Evolutionary conservation across 2,329 filamentous ascomycete species (phyloP), one percentile per base, ranked within the genome.

Genomic region (Calonectria pseudoturangicola): DNA sequence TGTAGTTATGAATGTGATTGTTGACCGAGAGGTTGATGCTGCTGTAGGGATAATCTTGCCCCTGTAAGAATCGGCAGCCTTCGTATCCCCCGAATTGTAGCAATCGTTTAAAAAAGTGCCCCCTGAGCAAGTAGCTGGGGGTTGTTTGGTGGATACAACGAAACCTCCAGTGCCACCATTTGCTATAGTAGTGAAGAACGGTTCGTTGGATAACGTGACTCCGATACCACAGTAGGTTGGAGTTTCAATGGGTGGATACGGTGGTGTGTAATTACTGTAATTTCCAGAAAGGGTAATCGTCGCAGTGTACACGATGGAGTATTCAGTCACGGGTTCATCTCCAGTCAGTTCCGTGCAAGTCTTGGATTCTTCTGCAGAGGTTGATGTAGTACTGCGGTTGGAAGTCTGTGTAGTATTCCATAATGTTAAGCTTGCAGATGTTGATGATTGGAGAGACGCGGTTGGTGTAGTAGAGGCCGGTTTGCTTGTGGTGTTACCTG

Each of bases 261-360:
- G 86, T 1, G 86, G 84, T 10, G 84, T 88, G 74, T 90, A 90
- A 66, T 88, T 84, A 28, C 77, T 80, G 4, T 83, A 84, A 66
- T 88, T 83, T 18, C 86, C 87, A 10, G 79, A 83, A 79, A 88
- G 87, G 21, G 88, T 90, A 63, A 86, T 82, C 1, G 89, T 90
- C 27, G 85, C 82, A 4, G 87, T 89, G 80, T 89, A 84, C 21
- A 88, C 79, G 43, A 89, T 83, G 3, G 84, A 86, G 79, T 85
- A 88, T 12, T 84, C 77, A 1, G 83, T 87, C 5, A 84, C 72
- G 8, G 81, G 79, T 54, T 84, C 82, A 21, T 78, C 71, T 2
- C 71, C 69, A 7, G 75, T 65, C 0, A 83, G 69, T n/a, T 78
- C 77, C 15, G 83, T 86, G 74, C 86, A 87, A 7, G 80, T 76